phyloP scores from a whole-genome alignment of 768 basidiomycete genomes.

The Termitomyces sp. region DNA sequence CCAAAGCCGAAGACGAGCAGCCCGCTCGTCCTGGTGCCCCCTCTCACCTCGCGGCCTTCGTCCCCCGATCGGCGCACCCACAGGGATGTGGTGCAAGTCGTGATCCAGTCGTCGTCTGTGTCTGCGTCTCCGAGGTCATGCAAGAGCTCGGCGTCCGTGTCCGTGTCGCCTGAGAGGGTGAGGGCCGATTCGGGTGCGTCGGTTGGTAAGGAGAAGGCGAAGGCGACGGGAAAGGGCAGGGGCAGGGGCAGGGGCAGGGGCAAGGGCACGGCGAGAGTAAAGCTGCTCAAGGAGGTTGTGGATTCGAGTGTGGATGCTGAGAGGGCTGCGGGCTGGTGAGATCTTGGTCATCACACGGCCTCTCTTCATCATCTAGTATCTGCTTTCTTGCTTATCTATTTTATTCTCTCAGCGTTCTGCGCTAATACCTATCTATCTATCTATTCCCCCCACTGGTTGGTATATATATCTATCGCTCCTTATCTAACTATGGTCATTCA shows the following conservation, averaged over 20 bases:
- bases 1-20: conserved; percentile 15
- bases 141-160: neutral
- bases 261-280: conserved; percentile 11
- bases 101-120: neutral
- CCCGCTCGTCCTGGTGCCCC: conserved; percentile 17
- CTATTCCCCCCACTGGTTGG: too few species aligned
- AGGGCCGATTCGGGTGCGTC: neutral
- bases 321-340: neutral
- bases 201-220: conserved; percentile 2
- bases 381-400: too few species aligned
- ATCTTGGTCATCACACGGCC: neutral
- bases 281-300: conserved; percentile 24
- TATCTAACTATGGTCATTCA: too few species aligned
- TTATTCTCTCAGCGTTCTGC: too few species aligned
- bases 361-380: too few species aligned
- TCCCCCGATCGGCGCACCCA: neutral
- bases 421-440: too few species aligned
- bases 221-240: neutral
- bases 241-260: conserved; percentile 6
- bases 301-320: conserved; percentile 31
- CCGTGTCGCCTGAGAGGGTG: conserved; percentile 1
- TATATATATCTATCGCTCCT: too few species aligned
- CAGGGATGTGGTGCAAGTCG: neutral
- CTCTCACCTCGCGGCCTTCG: conserved; percentile 4
- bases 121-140: conserved; percentile 1